Evolutionary conservation across 108 stramenopile species (phyloP).

Genomic region (Skeletonema grethae): DNA sequence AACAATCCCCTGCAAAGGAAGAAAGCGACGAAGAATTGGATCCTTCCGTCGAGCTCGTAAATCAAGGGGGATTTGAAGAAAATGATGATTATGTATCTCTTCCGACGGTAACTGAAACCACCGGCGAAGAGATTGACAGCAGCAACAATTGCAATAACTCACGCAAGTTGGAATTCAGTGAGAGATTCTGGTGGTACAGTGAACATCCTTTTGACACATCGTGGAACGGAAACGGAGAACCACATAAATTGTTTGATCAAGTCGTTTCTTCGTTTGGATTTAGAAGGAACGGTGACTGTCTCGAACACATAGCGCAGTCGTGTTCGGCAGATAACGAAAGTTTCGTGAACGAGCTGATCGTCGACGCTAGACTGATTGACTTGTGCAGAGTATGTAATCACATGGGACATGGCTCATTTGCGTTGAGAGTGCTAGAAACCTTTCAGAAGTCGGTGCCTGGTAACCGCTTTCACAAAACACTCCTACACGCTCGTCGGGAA

Average conservation of each 20-base stretch:
- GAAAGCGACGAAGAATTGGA: neutral
- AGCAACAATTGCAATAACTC: neutral
- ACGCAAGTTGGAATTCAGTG: constrained; percentile 11
- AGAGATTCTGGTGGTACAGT: constrained; percentile 36
- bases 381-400: constrained; percentile 36
- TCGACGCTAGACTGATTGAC: constrained; percentile 29
- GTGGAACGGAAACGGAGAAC: neutral
- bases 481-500: neutral
- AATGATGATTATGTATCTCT: constrained; percentile 35
- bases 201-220: constrained; percentile 4
- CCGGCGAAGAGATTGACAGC: neutral
- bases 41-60: neutral
- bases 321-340: neutral
- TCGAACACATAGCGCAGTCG: neutral
- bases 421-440: constrained; percentile 10
- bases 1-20: neutral
- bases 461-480: constrained; percentile 6
- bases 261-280: constrained; percentile 35
- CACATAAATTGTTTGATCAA: constrained; percentile 7
- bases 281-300: neutral
- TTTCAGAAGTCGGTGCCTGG: constrained; percentile 3
- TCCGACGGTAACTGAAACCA: constrained; percentile 3
- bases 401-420: constrained; percentile 40
- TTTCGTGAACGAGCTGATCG: neutral
- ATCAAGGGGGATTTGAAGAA: constrained; percentile 8